Evolutionary conservation across 306 rosid species (phyloP).

Genomic region (Luffa acutangula): DNA sequence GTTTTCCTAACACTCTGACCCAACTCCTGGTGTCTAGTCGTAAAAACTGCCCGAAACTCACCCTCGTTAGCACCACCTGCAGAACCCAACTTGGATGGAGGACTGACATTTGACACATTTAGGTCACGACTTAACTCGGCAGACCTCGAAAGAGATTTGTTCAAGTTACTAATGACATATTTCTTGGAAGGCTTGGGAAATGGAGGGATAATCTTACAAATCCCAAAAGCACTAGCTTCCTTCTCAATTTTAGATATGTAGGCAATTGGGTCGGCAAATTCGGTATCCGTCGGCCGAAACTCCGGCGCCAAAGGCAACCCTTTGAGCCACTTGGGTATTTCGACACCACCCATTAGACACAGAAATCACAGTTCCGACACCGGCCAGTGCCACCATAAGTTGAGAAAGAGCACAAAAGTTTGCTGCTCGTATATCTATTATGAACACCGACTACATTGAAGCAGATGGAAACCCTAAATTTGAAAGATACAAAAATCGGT

Average conservation of each 20-base stretch:
- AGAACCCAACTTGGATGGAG: constrained; percentile 20
- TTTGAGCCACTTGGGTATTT: constrained; percentile 80
- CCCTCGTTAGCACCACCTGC: constrained; percentile 38
- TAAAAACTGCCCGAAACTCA: constrained; percentile 67
- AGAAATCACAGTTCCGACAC: constrained; percentile 24
- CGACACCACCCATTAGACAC: constrained; percentile 62
- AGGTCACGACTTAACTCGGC: constrained; percentile 43
- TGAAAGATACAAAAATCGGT: constrained; percentile 5
- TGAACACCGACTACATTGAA: constrained; percentile 4
- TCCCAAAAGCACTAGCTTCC: constrained; percentile 84
- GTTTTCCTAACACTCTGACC: constrained; percentile 53
- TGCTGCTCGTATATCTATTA: constrained; percentile 15
- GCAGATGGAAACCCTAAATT: constrained; percentile 46
- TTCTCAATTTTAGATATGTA: constrained; percentile 94
- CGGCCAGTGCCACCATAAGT: constrained; percentile 16
- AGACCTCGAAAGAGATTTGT: constrained; percentile 68
- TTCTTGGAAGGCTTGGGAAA: constrained; percentile 81
- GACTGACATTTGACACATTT: constrained; percentile 18
- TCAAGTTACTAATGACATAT: constrained; percentile 66
- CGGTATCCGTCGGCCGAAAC: constrained; percentile 92
- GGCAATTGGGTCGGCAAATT: constrained; percentile 94
- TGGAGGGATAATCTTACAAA: constrained; percentile 91
- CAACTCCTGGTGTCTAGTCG: constrained; percentile 92
- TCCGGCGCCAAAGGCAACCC: constrained; percentile 88
- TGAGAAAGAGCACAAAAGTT: neutral